These are phyloP conservation scores for Fraxinus platypoda DNA, from an alignment of 305 asterid species.

Conservation along the genomic window DNA sequence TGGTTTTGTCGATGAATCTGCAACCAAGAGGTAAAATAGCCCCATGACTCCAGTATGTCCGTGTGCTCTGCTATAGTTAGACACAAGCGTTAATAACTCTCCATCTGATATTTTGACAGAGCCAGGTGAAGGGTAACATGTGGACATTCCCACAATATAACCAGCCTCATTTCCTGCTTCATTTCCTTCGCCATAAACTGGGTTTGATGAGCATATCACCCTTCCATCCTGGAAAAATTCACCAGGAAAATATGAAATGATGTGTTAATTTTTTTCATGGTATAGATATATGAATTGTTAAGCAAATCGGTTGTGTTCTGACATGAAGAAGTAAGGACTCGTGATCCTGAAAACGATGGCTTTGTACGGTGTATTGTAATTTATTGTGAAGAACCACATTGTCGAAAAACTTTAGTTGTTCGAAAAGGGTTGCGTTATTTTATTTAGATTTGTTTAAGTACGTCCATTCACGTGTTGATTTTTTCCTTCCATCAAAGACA, in stretches of 20 bases:
- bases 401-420: neutral
- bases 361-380: neutral
- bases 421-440: neutral
- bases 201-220: constrained; percentile 33
- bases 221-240: constrained; percentile 35
- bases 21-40: constrained; percentile 37
- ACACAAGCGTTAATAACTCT: constrained; percentile 33
- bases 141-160: constrained; percentile 44
- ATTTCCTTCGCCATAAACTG: constrained; percentile 38
- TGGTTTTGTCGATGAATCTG: constrained; percentile 16
- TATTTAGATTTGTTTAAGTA: neutral
- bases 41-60: constrained; percentile 49
- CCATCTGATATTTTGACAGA: constrained; percentile 31
- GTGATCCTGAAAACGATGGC: neutral
- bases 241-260: neutral
- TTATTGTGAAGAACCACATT: neutral
- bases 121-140: constrained; percentile 43
- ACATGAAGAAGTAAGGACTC: neutral
- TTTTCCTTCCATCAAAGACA: neutral
- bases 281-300: neutral
- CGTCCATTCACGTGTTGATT: neutral
- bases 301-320: neutral
- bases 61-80: constrained; percentile 31
- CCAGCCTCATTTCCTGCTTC: constrained; percentile 45
- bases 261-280: neutral